Evolutionary conservation across 2,329 filamentous ascomycete species (phyloP), one percentile per base, ranked within the genome.

Genomic region (Colletotrichum costaricense): DNA sequence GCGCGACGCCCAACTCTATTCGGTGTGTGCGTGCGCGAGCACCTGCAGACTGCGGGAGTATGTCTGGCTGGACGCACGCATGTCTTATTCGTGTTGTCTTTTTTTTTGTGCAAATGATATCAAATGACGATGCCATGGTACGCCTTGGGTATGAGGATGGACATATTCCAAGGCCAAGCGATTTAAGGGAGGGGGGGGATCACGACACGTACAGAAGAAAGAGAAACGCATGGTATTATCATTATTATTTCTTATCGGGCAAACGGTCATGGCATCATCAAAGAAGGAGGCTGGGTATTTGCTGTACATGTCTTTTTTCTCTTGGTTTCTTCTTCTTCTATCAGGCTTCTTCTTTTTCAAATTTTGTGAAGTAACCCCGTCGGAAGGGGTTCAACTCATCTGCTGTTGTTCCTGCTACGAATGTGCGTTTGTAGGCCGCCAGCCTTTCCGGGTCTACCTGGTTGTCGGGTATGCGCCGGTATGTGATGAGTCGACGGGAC

Each of bases 401-500:
- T 35, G 87, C 89, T 2, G 88, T 88, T 67, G 82, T 86, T 22
- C 89, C 89, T 3, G 77, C 78, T 1, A 79, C 77, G 63, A 77
- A 78, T 71, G 75, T 67, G 14, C 73, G 74, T 62, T 71, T 64
- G 76, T 78, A 84, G 54, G 79, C 77, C 59, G 81, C 79, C 26
- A 90, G 78, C 8, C 84, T 84, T 1, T 80, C 78, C 12, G 77
- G 74, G 64, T 88, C 86, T 8, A 94, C 87, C 42, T 88, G 84
- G 12, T 80, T 84, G 76, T 94, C 91, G 0, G 89, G 87, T 24
- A 94, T 84, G 65, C 95, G 90, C 57, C 91, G 88, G 81, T 98
- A 98, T 0, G 95, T 97, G 65, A 98, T 93, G 46, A 99, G 86
- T 76, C 95, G 90, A 73, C 97, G 90, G 24, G 95, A 97, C 97